Base-by-base conservation (phyloP, 2,329 filamentous ascomycete genomes). In the Exophiala viscosa region DNA sequence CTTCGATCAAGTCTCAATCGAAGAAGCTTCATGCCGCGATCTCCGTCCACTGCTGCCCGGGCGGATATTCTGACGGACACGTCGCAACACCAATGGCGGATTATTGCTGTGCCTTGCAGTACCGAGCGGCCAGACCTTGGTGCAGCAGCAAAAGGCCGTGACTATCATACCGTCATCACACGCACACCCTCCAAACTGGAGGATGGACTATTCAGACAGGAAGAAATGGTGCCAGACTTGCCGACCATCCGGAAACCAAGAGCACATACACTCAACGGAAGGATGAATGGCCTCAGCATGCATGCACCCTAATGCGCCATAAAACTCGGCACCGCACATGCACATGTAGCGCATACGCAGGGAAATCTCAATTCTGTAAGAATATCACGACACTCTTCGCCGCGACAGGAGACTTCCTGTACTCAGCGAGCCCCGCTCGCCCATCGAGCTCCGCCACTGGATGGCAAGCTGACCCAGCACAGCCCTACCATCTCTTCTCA, bases 361-460 rank as follows among this genome's bases (percentile, higher is more conserved):
- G 23, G 23, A 11, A 34, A 41, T 23, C 14, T 15, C 42, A 23
- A 2, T 39, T 39, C 7, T 17, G 28, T 18, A 32, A 31, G 4
- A 8, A 20, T 14, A 35, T 51, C 36, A 54, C 5, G 45, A 20
- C 33, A 32, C 55, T 53, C 55, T 55, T 62, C 69, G 72, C 60
- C 73, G 69, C 23, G 72, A 75, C 61, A 75, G 65, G 47, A 95
- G 73, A 77, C 87, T 92, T 8, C 91, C 91, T 5, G 93, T 99
- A 40, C 86, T 90, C 66, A 99, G 74, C 62, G 84, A 91, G 0
- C 93, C 93, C 63, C 83, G 81, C 70, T 92, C 93, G 0, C 93
- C 93, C 86, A 96, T 91, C 57, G 88, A 82, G 34, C 87, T 87
- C 58, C 88, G 80, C 93, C 93, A 99, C 49, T 89, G 86, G 54